Evolutionary conservation across 2,329 filamentous ascomycete species (phyloP).

Genomic region (Colletotrichum salicis): DNA sequence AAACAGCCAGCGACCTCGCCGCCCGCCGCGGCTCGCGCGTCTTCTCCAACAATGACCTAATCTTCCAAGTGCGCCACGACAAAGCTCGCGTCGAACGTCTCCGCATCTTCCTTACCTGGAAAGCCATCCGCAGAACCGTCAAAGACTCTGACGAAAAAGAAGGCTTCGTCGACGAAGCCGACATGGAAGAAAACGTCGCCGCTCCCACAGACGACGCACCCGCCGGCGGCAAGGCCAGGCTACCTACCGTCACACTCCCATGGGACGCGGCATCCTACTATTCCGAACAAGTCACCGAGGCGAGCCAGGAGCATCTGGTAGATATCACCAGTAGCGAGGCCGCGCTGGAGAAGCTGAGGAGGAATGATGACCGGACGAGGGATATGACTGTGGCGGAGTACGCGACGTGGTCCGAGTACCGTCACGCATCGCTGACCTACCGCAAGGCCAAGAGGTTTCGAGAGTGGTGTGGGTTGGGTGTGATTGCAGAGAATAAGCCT

Average conservation of each 20-base stretch:
- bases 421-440: constrained; percentile 38
- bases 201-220: neutral
- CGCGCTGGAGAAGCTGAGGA: constrained; percentile 32
- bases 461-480: constrained; percentile 37
- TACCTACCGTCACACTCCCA: constrained; percentile 23
- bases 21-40: constrained; percentile 36
- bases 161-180: constrained; percentile 28
- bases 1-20: constrained; percentile 36
- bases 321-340: constrained; percentile 20
- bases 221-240: constrained; percentile 1
- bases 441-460: constrained; percentile 38
- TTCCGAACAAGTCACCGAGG: constrained; percentile 22
- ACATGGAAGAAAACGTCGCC: neutral
- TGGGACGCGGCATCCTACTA: constrained; percentile 36
- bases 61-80: constrained; percentile 41
- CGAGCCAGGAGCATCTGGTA: constrained; percentile 17
- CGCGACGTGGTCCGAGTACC: constrained; percentile 38
- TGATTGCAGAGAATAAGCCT: constrained; percentile 35
- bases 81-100: constrained; percentile 37
- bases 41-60: constrained; percentile 39
- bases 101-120: constrained; percentile 39
- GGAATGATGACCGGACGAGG: constrained; percentile 34
- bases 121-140: constrained; percentile 38
- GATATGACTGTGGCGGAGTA: constrained; percentile 39
- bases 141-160: constrained; percentile 36